Base-by-base conservation (phyloP, 164 flowering plant species). In the Sedum album region DNA sequence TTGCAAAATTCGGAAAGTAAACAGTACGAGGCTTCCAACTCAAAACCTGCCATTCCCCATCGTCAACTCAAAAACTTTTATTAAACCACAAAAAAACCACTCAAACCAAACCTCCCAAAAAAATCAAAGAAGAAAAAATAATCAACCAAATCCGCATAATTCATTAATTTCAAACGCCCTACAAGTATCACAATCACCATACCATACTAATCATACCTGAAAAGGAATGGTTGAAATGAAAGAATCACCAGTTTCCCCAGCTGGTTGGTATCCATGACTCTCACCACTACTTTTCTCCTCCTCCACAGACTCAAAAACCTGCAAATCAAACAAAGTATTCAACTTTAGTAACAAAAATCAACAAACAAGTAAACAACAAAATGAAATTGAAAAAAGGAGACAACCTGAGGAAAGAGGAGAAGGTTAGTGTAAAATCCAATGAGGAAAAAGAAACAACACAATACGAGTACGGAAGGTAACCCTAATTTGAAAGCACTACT, bases 1-100 rank as follows among this genome's bases (percentile, higher is more conserved):
- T 63, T 33, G 66, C 66, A 38, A 63, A 63, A 9, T 38, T 63
- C 6, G 66, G 66, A 63, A 63, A 63, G 42, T 63, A 63, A 33
- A 63, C 38, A 10, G 15, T 10, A 63, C 66, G 66, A 20, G 66
- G 66, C 9, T 63, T 63, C 66, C 66, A 63, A 23, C 66, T 63
- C 41, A 63, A 38, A 31, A 63, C 38, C 66, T 63, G 66, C 11
- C 66, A 33, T 31, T 21, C 2, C 6, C 31, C 10, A 57, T 30
- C 15, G 31, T 23, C 64, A n/a, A 60, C 31, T 60, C 28, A 14
- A 55, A 55, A 55, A n/a, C n/a, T n/a, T n/a, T n/a, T 2, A 55
- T 55, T 21, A 55, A 17, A 6, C 18, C 7, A 17, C 21, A 55
- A 10, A 17, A 55, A 10, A 21, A n/a, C n/a, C n/a, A n/a, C n/a